These are phyloP conservation scores for Plasmodium billcollinsi DNA, from an alignment of 169 alveolate genomes.

Conservation along the genomic window DNA sequence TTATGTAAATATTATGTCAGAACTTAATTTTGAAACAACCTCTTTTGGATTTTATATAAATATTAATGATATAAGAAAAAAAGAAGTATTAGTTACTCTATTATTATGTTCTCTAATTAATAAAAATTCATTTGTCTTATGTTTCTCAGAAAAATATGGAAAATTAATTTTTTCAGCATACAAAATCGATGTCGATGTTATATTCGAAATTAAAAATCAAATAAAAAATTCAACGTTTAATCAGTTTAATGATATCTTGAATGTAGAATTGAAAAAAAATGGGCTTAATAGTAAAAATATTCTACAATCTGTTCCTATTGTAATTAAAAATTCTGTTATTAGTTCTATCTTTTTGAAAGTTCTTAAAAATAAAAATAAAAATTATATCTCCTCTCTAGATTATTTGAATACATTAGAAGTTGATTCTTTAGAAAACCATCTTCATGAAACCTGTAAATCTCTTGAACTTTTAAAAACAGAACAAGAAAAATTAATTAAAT, in stretches of 20 bases:
- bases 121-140: constrained; percentile 66
- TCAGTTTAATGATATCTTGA: constrained; percentile 67
- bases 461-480: constrained; percentile 48
- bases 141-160: constrained; percentile 69
- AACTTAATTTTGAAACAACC: constrained; percentile 60
- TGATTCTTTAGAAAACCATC: constrained; percentile 40
- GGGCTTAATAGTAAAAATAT: constrained; percentile 68
- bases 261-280: constrained; percentile 50
- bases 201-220: constrained; percentile 60
- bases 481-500: constrained; percentile 68
- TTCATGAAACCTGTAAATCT: constrained; percentile 60
- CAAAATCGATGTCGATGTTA: constrained; percentile 72
- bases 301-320: constrained; percentile 45
- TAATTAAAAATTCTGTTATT: constrained; percentile 48
- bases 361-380: constrained; percentile 68
- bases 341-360: constrained; percentile 63
- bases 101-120: constrained; percentile 53
- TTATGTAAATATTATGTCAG: constrained; percentile 65
- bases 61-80: constrained; percentile 51
- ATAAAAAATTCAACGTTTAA: constrained; percentile 59
- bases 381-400: constrained; percentile 39
- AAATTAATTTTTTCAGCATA: constrained; percentile 70
- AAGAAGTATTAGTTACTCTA: constrained; percentile 66
- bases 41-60: constrained; percentile 66
- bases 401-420: constrained; percentile 43